Conservation (phyloP, 192 early-diverging fungal species). For the Spizellomyces sp. region DNA sequence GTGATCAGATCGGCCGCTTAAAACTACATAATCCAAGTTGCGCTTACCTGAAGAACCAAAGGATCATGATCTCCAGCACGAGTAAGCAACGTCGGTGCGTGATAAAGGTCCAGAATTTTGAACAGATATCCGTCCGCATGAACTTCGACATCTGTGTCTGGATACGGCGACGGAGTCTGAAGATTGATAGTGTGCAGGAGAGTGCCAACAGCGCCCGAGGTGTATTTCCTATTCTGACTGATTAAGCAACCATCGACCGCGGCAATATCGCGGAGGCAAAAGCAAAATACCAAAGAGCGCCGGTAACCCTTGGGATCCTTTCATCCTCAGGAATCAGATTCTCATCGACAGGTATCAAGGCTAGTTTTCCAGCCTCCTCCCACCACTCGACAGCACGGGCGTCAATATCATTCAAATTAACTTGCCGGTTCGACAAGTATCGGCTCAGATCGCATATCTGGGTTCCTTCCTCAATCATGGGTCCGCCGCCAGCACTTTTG, state of each 20-base stretch:
- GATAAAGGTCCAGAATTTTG: not conserved
- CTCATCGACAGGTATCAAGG: not conserved
- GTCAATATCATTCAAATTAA: not conserved
- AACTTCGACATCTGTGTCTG: not conserved
- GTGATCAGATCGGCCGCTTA: not conserved
- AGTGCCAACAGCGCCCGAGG: conserved; percentile 8
- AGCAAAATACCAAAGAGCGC: not conserved
- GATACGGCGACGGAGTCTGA: not conserved
- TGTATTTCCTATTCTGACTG: not conserved
- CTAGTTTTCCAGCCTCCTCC: not conserved
- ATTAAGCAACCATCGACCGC: not conserved
- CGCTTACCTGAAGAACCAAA: not conserved
- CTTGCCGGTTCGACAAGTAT: not conserved
- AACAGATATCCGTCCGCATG: not conserved
- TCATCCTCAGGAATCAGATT: not conserved
- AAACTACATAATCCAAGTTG: not conserved
- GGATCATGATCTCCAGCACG: not conserved
- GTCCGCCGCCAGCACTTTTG: not conserved
- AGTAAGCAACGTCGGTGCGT: not conserved
- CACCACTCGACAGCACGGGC: conserved; percentile 3
- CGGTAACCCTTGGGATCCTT: conserved; percentile 5
- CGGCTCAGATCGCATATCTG: conserved; percentile 2
- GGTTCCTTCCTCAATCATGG: conserved; percentile 8
- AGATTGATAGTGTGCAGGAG: not conserved
- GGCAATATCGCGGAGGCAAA: not conserved